Base-by-base conservation (phyloP, 768 basidiomycete species). In the Arthromyces matolae region DNA sequence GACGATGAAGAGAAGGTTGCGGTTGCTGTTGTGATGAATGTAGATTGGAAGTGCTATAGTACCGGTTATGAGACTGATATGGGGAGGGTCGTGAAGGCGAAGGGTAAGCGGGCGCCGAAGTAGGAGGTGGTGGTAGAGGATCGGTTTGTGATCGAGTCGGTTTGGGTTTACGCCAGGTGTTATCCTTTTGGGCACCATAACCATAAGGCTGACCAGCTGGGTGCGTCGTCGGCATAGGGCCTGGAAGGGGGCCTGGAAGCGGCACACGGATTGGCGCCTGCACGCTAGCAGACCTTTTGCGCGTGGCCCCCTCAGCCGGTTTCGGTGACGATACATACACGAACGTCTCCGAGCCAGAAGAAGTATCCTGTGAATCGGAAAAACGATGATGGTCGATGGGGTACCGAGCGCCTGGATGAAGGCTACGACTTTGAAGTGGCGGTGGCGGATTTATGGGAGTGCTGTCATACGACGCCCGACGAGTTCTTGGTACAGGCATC, bases 401-500 rank as follows among this genome's bases (percentile, higher is more conserved):
- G 18, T 42, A 53, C 7, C 25, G 27, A 5, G 33, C 16, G 8
- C 18, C 33, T 2, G 47, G 33, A 28, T 48, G 33, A n/a, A 34
- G 29, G 8, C 23, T 41, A 25, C 38, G 31, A 9, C n/a, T 32
- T 19, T 41, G 27, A n/a, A 33, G 38, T 10, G 48, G 34, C 2
- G 35, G 48, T 6, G 34, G 35, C 23, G 7, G 29, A 13, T 5
- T 18, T 6, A 31, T n/a, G 6, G 36, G 8, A 20, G 16, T 32
- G 28, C n/a, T 19, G 24, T 55, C 52, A 31, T 53, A 50, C 13
- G 52, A 53, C 13, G 45, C 43, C 25, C 52, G 29, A 5, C 48
- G 52, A 8, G 45, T 20, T 6, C 49, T 43, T 6, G 47, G 31
- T 1, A 16, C 13, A 22, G 23, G 41, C 6, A 24, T 13, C 8